Conservation (phyloP, 352 stramenopile species). For the Phytophthora pini region DNA sequence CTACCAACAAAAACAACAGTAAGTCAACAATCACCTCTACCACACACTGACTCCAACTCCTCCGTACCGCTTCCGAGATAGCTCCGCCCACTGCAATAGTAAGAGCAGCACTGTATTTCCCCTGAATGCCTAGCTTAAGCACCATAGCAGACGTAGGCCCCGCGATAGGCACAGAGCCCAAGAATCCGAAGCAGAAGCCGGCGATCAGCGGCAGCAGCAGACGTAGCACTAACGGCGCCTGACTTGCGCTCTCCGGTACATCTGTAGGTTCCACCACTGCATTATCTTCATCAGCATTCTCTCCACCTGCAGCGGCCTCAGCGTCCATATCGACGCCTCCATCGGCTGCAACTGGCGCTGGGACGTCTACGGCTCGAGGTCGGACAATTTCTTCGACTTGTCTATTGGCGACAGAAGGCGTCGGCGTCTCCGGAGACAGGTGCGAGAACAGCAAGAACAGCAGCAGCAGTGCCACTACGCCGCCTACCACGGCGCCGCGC, state of each 20-base stretch:
- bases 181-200: slow-evolving; percentile 86
- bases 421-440: slow-evolving; percentile 9
- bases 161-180: slow-evolving; percentile 85
- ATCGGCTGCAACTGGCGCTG: slow-evolving; percentile 12
- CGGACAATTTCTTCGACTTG: slow-evolving; percentile 13
- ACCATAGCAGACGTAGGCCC: slow-evolving; percentile 90
- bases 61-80: slow-evolving; percentile 79
- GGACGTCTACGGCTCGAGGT: slow-evolving; percentile 3
- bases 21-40: slow-evolving; percentile 9
- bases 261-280: not conserved
- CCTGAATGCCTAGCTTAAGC: slow-evolving; percentile 87
- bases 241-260: not conserved
- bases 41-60: not conserved
- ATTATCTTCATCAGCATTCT: not conserved
- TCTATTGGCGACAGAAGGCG: slow-evolving; percentile 14
- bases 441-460: slow-evolving; percentile 67
- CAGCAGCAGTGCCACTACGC: slow-evolving; percentile 51
- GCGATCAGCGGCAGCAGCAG: slow-evolving; percentile 77
- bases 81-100: slow-evolving; percentile 86
- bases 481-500: slow-evolving; percentile 47
- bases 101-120: slow-evolving; percentile 80
- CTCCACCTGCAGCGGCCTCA: slow-evolving; percentile 4
- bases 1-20: slow-evolving; percentile 35
- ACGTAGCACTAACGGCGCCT: slow-evolving; percentile 60
- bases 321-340: slow-evolving; percentile 22